Evolutionary conservation across 768 basidiomycete species (phyloP), one percentile per base, ranked within the genome.

Genomic region (Mycena vitilis): DNA sequence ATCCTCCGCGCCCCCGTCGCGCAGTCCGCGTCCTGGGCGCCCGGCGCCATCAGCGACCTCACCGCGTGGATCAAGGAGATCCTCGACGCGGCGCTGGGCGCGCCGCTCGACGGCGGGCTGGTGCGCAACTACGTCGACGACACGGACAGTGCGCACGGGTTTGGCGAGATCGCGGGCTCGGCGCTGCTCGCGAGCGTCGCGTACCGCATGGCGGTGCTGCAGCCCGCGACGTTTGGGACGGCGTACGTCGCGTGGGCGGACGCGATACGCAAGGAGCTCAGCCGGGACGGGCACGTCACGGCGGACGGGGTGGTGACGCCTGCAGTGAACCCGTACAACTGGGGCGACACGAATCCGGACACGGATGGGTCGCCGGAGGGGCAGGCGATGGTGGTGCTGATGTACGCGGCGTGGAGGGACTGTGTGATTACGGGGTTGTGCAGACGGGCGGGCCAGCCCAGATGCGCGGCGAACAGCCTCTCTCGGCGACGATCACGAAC

Each of bases 371-470:
- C 80, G 55, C 83, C 82, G 1, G 83, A 84, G 57, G 82, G 80
- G 0, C 79, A 82, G 62, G 73, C 71, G n/a, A 81, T 84, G 70
- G 79, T 81, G 0, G 78, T 83, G 1, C 68, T 82, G 65, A 77
- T 83, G 75, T 84, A 83, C 69, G 75, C 80, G 10, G 81, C 80
- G 8, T 84, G 81, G 81, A 80, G 83, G 60, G 81, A 82, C 63
- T 53, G 52, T 83, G 82, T 82, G 13, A 47, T 69, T 20, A 76
- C 75, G 0, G 73, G 73, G 12, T 25, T 40, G 40, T 63, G 70
- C 42, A n/a, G n/a, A 40, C 40, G 15, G 40, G 40, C 40, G 15
- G 15, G 40, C 7, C 40, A 40, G 40, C 40, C 11, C 40, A 40
- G 40, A 40, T 40, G 40, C 40, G 30, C 30, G 30, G 30, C 30